Base-by-base conservation (phyloP, 2,329 filamentous ascomycete genomes). In the Colletotrichum tabaci region DNA sequence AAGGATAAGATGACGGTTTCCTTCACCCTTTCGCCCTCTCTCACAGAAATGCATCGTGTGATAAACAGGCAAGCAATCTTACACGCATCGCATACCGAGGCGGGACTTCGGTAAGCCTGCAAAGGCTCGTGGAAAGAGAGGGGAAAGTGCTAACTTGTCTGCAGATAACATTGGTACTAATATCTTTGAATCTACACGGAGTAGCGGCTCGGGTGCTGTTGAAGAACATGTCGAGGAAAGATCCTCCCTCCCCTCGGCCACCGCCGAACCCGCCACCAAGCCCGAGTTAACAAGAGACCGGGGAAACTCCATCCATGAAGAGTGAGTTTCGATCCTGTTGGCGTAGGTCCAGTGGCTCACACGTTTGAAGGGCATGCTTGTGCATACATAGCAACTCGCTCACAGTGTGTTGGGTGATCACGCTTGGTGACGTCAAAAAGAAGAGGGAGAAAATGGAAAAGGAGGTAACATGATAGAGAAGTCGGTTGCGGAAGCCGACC, bases 231-330 rank as follows among this genome's bases (percentile, higher is more conserved):
- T 82, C 81, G 23, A 78, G 80, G 75, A 79, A 77, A 60, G 79
- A 82, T 64, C 81, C 83, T 21, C 81, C 82, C 26, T 81, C 79
- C 21, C 82, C 82, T 67, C 76, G 74, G 35, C 72, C 72, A 13
- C 80, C 82, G 21, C 82, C 82, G 18, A 81, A 80, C 52, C 82
- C 82, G 10, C 82, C 82, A 23, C 82, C 81, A 10, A 83, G 80
- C 75, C 81, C 80, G 3, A 74, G 53, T 42, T 72, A n/a, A 56
- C 16, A 44, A 7, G 13, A 9, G 10, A 4, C 21, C 50, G 47
- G 23, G 7, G 1, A 5, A 4, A 13, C 8, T 18, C 7, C 12
- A 40, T 47, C 12, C 8, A 47, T 8, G 18, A 21, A 35, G n/a
- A 13, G 50, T 15, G 23, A 65, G 52, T 16, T 18, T 23, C 15